Conservation (phyloP, 371 early-diverging fungal genomes). For the Mucor plumbeus region DNA sequence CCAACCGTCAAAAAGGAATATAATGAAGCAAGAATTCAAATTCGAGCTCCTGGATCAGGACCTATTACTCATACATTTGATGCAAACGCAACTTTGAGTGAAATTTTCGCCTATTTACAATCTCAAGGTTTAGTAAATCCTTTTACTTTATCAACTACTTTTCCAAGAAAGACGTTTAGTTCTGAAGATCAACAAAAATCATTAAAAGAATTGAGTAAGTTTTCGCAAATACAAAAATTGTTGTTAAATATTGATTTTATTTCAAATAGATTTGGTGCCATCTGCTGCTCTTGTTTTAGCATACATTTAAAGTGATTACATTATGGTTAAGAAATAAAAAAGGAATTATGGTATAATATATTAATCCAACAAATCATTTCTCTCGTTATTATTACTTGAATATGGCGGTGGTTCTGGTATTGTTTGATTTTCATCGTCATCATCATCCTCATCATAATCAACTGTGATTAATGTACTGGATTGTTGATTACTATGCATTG, state of each 20-base stretch:
- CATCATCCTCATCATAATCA: background rate
- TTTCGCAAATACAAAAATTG: background rate
- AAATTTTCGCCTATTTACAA: slow-evolving; percentile 70
- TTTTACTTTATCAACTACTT: slow-evolving; percentile 72
- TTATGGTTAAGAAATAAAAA: background rate
- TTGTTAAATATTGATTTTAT: background rate
- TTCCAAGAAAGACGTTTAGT: slow-evolving; percentile 70
- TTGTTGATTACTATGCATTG: slow-evolving; percentile 10
- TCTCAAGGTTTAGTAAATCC: slow-evolving; percentile 57
- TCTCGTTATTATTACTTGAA: background rate
- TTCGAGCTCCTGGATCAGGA: slow-evolving; percentile 55
- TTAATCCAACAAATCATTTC: slow-evolving; percentile 14
- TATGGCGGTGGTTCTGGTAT: slow-evolving; percentile 16
- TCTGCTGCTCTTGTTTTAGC: slow-evolving; percentile 45
- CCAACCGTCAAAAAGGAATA: slow-evolving; percentile 61
- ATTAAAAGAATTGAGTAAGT: slow-evolving; percentile 59
- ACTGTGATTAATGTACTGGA: slow-evolving; percentile 1
- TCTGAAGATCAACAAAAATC: slow-evolving; percentile 43
- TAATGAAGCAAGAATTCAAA: slow-evolving; percentile 74
- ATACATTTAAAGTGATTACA: slow-evolving; percentile 12
- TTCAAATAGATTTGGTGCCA: slow-evolving; percentile 41
- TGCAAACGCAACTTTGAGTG: slow-evolving; percentile 68
- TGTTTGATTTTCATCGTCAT: background rate
- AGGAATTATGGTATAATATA: background rate
- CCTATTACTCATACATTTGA: slow-evolving; percentile 76